Conservation (phyloP, 1,284 basidiomycete genomes). For the Trametes pubescens region DNA sequence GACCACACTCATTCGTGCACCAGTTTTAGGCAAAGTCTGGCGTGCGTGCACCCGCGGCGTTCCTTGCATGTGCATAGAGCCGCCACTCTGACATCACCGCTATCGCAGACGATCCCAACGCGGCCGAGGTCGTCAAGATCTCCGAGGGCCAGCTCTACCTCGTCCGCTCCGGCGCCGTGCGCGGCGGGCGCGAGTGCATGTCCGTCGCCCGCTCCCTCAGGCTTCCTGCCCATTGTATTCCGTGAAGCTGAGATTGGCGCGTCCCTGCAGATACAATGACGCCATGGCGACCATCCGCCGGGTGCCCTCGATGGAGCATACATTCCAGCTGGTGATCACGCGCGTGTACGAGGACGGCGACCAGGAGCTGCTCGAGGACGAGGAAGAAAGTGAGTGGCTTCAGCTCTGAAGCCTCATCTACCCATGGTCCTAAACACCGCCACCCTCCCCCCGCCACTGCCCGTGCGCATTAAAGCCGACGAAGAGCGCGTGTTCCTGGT, state of each 20-base stretch:
- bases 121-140: conserved; percentile 94
- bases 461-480: conserved; percentile 62
- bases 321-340: conserved; percentile 97
- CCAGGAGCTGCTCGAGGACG: conserved; percentile 92
- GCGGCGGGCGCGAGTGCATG: conserved; percentile 98
- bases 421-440: neutral
- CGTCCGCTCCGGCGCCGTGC: conserved; percentile 89
- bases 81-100: conserved; percentile 37
- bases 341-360: conserved; percentile 96
- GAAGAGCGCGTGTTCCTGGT: conserved; percentile 94
- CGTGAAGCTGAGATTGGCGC: conserved; percentile 1
- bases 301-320: conserved; percentile 81
- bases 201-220: conserved; percentile 55
- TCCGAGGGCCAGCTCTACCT: conserved; percentile 93
- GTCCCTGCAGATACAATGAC: conserved; percentile 82
- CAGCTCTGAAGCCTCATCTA: neutral
- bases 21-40: conserved; percentile 95
- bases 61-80: neutral
- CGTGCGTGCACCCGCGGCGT: conserved; percentile 62
- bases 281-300: conserved; percentile 95
- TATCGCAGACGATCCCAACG: conserved; percentile 79
- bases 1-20: conserved; percentile 27
- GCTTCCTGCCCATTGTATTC: neutral
- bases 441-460: neutral
- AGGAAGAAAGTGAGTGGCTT: conserved; percentile 85